Base-by-base conservation (phyloP, 2,329 filamentous ascomycete species). In the Paracorniculantispora psalliotae region DNA sequence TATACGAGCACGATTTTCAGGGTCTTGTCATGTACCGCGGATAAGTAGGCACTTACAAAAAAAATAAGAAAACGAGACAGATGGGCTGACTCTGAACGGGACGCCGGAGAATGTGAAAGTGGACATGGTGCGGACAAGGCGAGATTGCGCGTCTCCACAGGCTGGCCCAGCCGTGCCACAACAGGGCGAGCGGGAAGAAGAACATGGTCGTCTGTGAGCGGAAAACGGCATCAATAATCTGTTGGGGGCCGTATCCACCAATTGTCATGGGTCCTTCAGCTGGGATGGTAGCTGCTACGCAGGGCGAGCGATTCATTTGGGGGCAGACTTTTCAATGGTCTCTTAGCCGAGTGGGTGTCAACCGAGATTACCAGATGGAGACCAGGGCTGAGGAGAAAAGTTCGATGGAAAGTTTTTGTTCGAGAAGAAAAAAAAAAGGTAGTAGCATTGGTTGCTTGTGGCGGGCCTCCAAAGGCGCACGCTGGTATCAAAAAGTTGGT, bases 401-500 rank as follows among this genome's bases (percentile, higher is more conserved):
- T n/a, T n/a, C 12, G n/a, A 41, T 41, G 15, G 7, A 49, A 43
- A 55, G 17, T 10, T 15, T 17, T 53, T 2, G 19, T 44, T 44
- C 30, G 30, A 48, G 13, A 10, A 33, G 43, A 46, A 23, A 25
- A 43, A 50, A 47, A 55, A 57, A 50, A 49, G 43, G n/a, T 23
- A 35, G 46, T 57, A 50, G 25, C 43, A 49, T 57, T 48, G 28
- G 39, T 57, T 48, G 44, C 46, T 49, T n/a, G 54, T 4, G 54
- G 53, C 30, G 53, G 30, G 44, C 54, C 23, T 37, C n/a, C 33
- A 17, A n/a, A 13, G 54, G 54, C 44, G 50, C 43, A 8, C 23
- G 54, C 54, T 57, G 54, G 54, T 57, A 57, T 57, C 54, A 30
- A 49, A 19, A n/a, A n/a, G n/a, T 8, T 1, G 44, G 41, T 37